Conservation (phyloP, 371 early-diverging fungal species). For the Mortierella sp. region DNA sequence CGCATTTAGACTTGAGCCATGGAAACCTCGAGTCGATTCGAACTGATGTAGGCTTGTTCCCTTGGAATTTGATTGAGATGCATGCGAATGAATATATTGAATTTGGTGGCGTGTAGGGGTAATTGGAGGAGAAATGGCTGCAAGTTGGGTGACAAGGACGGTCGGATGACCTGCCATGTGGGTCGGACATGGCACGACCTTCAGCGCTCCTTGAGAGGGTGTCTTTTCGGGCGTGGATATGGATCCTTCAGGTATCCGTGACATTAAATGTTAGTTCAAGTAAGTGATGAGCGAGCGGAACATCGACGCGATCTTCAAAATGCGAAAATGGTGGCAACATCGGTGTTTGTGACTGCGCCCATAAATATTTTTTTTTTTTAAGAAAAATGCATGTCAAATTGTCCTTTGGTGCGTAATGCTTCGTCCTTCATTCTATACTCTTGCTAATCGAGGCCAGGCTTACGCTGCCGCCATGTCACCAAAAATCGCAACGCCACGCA, state of each 20-base stretch:
- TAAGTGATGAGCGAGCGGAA: neutral
- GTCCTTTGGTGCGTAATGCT: slow-evolving; percentile 5
- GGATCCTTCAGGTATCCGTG: slow-evolving; percentile 13
- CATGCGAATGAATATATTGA: neutral
- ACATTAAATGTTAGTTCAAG: slow-evolving; percentile 3
- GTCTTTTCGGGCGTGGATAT: slow-evolving; percentile 7
- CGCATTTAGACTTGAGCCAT: neutral
- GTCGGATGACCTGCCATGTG: slow-evolving; percentile 29
- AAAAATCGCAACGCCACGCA: slow-evolving; percentile 24
- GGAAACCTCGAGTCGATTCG: neutral
- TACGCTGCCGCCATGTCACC: slow-evolving; percentile 11
- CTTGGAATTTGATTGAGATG: neutral
- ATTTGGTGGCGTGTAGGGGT: slow-evolving; percentile 28
- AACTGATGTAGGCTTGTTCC: slow-evolving; percentile 1
- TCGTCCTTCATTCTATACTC: slow-evolving; percentile 8
- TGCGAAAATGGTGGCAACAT: neutral
- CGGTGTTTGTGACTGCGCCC: neutral
- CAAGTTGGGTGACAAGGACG: slow-evolving; percentile 18
- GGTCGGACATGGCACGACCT: slow-evolving; percentile 18
- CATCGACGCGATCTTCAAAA: neutral
- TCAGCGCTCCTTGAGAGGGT: neutral
- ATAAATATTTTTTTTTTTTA: neutral
- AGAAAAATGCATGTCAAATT: neutral
- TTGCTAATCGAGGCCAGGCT: neutral
- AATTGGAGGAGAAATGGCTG: slow-evolving; percentile 13